Evolutionary conservation across 352 stramenopile species (phyloP).

Genomic region (Globisporangium megalacanthum): DNA sequence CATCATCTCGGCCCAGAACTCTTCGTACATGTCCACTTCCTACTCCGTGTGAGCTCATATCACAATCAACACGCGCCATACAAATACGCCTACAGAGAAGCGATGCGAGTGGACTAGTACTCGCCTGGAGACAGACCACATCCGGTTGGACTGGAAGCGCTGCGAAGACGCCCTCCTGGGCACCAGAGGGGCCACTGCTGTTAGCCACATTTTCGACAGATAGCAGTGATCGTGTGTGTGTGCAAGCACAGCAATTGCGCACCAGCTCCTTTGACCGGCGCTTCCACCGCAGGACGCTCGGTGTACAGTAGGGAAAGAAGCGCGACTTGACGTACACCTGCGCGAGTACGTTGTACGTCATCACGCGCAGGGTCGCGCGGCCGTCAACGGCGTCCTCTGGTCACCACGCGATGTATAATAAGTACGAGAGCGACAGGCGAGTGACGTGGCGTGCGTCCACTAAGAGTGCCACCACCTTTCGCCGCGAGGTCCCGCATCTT

Average conservation of each 20-base stretch:
- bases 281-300: constrained; percentile 62
- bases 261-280: constrained; percentile 62
- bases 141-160: constrained; percentile 56
- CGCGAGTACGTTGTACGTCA: constrained; percentile 86
- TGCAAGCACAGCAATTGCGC: neutral
- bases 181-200: neutral
- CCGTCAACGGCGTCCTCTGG: constrained; percentile 1
- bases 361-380: constrained; percentile 49
- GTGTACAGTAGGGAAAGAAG: constrained; percentile 78
- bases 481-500: constrained; percentile 28
- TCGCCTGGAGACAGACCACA: constrained; percentile 69
- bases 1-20: constrained; percentile 67
- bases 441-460: constrained; percentile 8
- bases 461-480: constrained; percentile 6
- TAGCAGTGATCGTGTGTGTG: neutral
- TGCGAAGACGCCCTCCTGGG: constrained; percentile 49
- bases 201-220: neutral
- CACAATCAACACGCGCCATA: too few relatives aligned
- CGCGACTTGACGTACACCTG: constrained; percentile 76
- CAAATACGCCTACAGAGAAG: neutral
- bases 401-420: too few relatives aligned
- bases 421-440: neutral
- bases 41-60: constrained; percentile 10
- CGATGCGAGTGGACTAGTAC: constrained; percentile 10
- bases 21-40: constrained; percentile 75